These are phyloP conservation scores for Leptographium radiaticola DNA, from an alignment of 2,329 filamentous ascomycete genomes.

Conservation along the genomic window DNA sequence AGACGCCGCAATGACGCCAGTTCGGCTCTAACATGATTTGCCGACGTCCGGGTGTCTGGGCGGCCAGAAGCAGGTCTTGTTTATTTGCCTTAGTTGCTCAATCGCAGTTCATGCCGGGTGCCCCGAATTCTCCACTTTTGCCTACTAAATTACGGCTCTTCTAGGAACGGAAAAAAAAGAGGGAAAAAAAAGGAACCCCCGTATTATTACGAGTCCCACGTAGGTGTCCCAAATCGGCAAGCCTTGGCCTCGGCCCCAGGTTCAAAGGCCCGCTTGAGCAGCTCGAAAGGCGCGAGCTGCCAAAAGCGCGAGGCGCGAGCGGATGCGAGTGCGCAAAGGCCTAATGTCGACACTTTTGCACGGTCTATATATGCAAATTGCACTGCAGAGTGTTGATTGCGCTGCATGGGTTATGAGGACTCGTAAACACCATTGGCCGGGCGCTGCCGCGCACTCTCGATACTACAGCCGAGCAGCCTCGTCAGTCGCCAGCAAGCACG, in stretches of 20 bases:
- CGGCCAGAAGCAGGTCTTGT: neutral
- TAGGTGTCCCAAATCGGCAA: neutral
- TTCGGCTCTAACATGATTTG: neutral
- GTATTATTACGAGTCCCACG: neutral
- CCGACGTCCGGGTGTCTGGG: neutral
- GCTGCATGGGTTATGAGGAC: no score
- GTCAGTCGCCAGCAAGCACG: no score
- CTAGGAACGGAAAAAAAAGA: neutral
- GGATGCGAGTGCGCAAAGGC: neutral
- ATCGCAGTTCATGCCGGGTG: slow-evolving; percentile 1
- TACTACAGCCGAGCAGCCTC: no score
- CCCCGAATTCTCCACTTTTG: slow-evolving; percentile 1
- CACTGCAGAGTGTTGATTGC: neutral
- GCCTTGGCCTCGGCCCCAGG: neutral
- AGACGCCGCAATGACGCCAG: neutral
- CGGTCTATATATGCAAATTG: neutral
- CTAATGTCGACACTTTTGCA: no score
- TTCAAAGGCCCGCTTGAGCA: neutral
- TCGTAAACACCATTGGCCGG: no score
- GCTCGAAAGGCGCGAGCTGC: slow-evolving; percentile 7
- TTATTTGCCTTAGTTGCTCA: neutral
- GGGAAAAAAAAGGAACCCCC: neutral
- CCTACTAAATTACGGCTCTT: neutral
- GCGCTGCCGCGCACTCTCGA: no score
- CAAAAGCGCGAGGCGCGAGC: slow-evolving; percentile 11